Conservation (phyloP, 179 eudicot genomes). For the Camellia oleifera region DNA sequence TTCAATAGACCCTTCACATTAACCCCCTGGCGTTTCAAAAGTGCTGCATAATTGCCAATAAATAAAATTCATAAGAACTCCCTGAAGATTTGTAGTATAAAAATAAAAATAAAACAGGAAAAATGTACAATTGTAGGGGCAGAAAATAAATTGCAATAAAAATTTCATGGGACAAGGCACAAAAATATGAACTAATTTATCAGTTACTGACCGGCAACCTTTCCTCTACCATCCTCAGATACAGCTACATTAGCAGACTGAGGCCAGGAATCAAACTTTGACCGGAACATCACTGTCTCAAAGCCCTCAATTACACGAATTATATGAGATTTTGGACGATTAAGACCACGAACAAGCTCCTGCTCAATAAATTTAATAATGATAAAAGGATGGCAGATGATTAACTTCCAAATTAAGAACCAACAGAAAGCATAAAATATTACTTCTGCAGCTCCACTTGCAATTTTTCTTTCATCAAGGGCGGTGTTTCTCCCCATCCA, state of each 20-base stretch:
- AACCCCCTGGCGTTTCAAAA: conserved; percentile 90
- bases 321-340: conserved; percentile 58
- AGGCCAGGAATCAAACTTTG: conserved; percentile 82
- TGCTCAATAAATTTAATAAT: conserved; percentile 21
- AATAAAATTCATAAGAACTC: conserved; percentile 9
- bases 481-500: conserved; percentile 90
- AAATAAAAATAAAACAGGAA: not conserved
- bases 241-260: conserved; percentile 54
- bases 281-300: conserved; percentile 73
- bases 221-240: conserved; percentile 94
- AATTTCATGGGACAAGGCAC: not conserved
- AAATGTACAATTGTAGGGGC: not conserved
- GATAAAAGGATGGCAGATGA: conserved; percentile 8
- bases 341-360: conserved; percentile 55
- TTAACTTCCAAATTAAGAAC: not conserved
- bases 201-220: conserved; percentile 83
- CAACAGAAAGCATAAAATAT: conserved; percentile 8
- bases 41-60: conserved; percentile 54
- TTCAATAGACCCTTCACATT: conserved; percentile 91
- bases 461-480: conserved; percentile 75
- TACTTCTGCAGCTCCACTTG: conserved; percentile 87
- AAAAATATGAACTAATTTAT: not conserved
- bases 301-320: conserved; percentile 77
- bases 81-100: not conserved
- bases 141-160: not conserved